These are phyloP conservation scores for Hamamelis virginiana DNA, from an alignment of 164 flowering plant species.

Conservation along the genomic window DNA sequence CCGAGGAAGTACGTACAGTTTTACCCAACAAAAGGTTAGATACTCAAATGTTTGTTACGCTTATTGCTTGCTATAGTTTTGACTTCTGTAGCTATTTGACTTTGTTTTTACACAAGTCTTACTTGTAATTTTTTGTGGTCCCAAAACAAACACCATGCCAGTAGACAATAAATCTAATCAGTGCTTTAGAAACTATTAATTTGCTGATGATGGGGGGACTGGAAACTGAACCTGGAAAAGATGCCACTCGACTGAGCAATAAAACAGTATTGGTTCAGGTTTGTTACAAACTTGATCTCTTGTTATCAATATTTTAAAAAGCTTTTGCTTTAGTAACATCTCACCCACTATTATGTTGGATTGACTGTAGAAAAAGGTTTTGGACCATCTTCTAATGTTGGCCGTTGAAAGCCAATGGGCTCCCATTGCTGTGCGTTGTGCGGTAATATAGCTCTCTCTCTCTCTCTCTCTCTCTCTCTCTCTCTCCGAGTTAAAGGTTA, in stretches of 20 bases:
- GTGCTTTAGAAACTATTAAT: conserved; percentile 74
- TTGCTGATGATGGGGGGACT: conserved; percentile 61
- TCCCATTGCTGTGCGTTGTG: conserved; percentile 83
- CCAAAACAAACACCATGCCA: conserved; percentile 46
- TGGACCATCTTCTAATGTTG: conserved; percentile 83
- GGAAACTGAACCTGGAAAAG: conserved; percentile 64
- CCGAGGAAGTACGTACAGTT: conserved; percentile 70
- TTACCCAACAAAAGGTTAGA: conserved; percentile 95
- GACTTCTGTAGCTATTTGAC: conserved; percentile 4
- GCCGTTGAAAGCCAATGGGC: conserved; percentile 99
- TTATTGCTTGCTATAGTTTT: neutral
- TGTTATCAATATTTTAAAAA: neutral
- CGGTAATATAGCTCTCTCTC: conserved; percentile 43
- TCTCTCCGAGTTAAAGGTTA: too few relatives aligned
- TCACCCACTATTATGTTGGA: conserved; percentile 13
- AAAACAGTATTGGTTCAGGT: conserved; percentile 93
- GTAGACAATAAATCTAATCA: conserved; percentile 95
- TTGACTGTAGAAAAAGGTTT: conserved; percentile 59
- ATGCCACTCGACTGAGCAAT: conserved; percentile 57
- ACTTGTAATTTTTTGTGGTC: conserved; percentile 26
- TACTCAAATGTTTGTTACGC: conserved; percentile 18
- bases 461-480: neutral
- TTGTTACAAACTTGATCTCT: conserved; percentile 12
- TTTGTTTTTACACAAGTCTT: conserved; percentile 18
- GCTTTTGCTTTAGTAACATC: neutral